A percentile compares a stretch with the other conserved stretches of the same genome.
Conservation (phyloP, 768 basidiomycete genomes). For the Trichaptum fuscoviolaceum region DNA sequence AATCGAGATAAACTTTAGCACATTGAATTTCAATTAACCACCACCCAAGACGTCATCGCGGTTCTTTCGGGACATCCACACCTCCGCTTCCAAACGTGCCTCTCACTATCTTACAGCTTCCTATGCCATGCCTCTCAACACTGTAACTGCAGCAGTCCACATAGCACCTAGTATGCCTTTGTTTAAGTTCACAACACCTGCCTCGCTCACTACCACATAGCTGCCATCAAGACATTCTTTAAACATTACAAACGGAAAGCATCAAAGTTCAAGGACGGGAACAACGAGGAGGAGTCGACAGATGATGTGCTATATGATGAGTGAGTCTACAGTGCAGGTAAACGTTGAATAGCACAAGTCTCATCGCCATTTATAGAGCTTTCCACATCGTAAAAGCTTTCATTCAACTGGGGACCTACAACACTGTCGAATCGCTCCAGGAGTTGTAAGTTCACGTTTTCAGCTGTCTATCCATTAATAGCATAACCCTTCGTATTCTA, state of each 20-base stretch:
- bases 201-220: slow-evolving; percentile 24
- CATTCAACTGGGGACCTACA: slow-evolving; percentile 55
- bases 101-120: background rate
- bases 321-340: slow-evolving; percentile 27
- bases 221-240: slow-evolving; percentile 49
- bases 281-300: slow-evolving; percentile 37
- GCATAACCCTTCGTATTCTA: background rate
- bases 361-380: slow-evolving; percentile 33
- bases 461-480: background rate
- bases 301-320: slow-evolving; percentile 70
- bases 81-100: background rate
- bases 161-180: slow-evolving; percentile 43
- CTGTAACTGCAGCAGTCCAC: slow-evolving; percentile 46
- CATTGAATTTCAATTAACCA: background rate
- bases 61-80: background rate
- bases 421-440: slow-evolving; percentile 71
- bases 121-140: slow-evolving; percentile 45
- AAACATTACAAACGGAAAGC: slow-evolving; percentile 42
- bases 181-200: too few relatives aligned
- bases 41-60: background rate
- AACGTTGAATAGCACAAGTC: background rate
- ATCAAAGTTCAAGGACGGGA: slow-evolving; percentile 30
- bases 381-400: slow-evolving; percentile 73
- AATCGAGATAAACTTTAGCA: background rate
- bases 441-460: slow-evolving; percentile 39